These are phyloP conservation scores for Boechera stricta DNA, from an alignment of 345 rosid genomes.

Conservation along the genomic window DNA sequence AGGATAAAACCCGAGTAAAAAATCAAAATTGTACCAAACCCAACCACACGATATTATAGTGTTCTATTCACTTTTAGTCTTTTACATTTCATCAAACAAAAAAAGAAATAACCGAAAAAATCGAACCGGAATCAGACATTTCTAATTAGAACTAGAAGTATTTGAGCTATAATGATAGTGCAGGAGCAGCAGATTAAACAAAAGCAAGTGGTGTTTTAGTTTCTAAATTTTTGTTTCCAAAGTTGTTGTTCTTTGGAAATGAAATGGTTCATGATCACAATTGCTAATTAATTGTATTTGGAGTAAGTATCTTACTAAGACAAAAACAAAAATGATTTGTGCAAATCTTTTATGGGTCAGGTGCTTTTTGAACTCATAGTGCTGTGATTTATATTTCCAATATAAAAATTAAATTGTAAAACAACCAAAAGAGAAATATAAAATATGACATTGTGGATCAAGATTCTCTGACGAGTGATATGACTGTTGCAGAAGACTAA, in stretches of 20 bases:
- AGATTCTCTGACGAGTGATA: constrained; percentile 22
- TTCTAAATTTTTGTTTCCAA: background rate
- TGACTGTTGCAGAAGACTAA: constrained; percentile 31
- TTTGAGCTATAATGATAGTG: background rate
- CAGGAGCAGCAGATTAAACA: no score
- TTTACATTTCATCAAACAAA: no score
- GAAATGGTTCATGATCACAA: background rate
- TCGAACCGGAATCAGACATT: no score
- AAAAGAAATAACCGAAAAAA: no score
- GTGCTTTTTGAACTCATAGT: constrained; percentile 23
- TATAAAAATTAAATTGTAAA: background rate
- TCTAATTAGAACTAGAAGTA: background rate
- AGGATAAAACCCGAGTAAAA: background rate
- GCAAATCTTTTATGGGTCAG: constrained; percentile 6
- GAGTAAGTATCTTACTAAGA: background rate
- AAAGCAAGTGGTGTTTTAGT: background rate
- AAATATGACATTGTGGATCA: constrained; percentile 27
- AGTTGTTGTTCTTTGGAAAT: background rate
- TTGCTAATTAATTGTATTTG: background rate
- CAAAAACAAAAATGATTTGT: constrained; percentile 5
- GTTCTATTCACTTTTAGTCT: background rate
- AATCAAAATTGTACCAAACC: background rate
- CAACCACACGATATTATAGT: background rate
- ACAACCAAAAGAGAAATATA: constrained; percentile 16
- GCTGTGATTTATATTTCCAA: constrained; percentile 24